These are phyloP conservation scores for Sphaerostilbella broomeana DNA, from an alignment of 2,329 filamentous ascomycete species.

Conservation along the genomic window DNA sequence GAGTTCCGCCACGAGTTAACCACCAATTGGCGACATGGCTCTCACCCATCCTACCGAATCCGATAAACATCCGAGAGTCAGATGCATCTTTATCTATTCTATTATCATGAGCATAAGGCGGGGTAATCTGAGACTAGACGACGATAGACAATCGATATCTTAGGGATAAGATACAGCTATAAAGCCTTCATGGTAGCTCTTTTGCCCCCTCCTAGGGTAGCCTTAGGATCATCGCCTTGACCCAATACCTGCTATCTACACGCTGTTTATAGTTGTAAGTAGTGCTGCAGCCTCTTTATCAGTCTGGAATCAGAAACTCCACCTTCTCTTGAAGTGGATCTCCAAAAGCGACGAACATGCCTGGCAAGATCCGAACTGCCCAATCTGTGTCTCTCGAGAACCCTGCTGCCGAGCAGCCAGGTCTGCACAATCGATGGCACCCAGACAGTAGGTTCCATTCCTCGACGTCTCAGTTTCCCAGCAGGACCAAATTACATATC, in stretches of 20 bases:
- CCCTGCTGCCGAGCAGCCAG: constrained; percentile 61
- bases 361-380: constrained; percentile 57
- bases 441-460: constrained; percentile 65
- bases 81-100: background rate
- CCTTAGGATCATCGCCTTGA: too few species aligned
- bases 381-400: constrained; percentile 46
- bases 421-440: constrained; percentile 84
- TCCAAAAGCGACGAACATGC: constrained; percentile 24
- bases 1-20: constrained; percentile 1
- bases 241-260: too few species aligned
- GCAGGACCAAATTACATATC: too few species aligned
- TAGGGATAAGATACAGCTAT: too few species aligned
- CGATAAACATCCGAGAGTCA: constrained; percentile 5
- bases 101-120: background rate
- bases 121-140: constrained; percentile 1
- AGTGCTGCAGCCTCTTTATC: too few species aligned
- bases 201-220: too few species aligned
- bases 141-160: too few species aligned
- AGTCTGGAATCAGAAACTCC: too few species aligned
- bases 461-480: too few species aligned
- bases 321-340: too few species aligned
- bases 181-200: too few species aligned
- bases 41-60: background rate
- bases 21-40: background rate
- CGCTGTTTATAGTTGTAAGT: too few species aligned